Evolutionary conservation across 2,329 filamentous ascomycete genomes (phyloP).

Genomic region (Albifimbria verrucaria): DNA sequence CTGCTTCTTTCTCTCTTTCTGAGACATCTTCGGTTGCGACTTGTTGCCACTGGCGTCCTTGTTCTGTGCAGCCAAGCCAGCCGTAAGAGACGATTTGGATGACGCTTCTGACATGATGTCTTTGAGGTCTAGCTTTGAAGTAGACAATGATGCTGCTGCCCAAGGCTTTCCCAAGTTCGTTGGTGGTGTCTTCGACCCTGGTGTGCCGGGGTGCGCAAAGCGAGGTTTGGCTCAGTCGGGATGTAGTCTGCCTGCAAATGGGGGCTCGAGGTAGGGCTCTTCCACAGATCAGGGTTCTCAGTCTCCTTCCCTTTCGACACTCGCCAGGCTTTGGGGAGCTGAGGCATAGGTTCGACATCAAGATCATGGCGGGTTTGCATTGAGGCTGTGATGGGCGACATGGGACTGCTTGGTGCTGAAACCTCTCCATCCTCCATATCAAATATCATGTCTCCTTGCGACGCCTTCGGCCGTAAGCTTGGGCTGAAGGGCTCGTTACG

Average conservation of each 20-base stretch:
- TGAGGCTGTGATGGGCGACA: slow-evolving; percentile 17
- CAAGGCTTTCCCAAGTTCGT: slow-evolving; percentile 41
- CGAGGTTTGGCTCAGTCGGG: slow-evolving; percentile 10
- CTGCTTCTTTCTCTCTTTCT: slow-evolving; percentile 87
- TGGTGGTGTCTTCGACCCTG: slow-evolving; percentile 1
- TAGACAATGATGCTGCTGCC: slow-evolving; percentile 48
- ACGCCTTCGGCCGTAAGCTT: slow-evolving; percentile 63
- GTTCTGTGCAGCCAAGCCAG: slow-evolving; percentile 46
- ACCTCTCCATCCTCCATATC: slow-evolving; percentile 81
- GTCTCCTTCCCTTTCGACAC: slow-evolving; percentile 22
- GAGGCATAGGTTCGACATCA: slow-evolving; percentile 24
- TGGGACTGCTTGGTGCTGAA: slow-evolving; percentile 24
- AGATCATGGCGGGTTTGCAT: slow-evolving; percentile 15
- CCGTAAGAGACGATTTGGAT: slow-evolving; percentile 50
- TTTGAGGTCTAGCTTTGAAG: slow-evolving; percentile 67
- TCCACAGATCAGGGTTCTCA: neutral
- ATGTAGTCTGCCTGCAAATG: neutral
- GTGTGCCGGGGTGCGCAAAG: neutral
- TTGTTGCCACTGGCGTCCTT: slow-evolving; percentile 35
- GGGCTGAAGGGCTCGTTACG: slow-evolving; percentile 63
- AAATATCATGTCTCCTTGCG: slow-evolving; percentile 78
- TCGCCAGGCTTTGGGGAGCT: slow-evolving; percentile 27
- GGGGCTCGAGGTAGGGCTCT: neutral
- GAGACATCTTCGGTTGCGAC: slow-evolving; percentile 66
- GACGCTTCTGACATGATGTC: slow-evolving; percentile 68